phyloP scores from a whole-genome alignment of 371 early-diverging fungal species.

The Parasitella parasitica region DNA sequence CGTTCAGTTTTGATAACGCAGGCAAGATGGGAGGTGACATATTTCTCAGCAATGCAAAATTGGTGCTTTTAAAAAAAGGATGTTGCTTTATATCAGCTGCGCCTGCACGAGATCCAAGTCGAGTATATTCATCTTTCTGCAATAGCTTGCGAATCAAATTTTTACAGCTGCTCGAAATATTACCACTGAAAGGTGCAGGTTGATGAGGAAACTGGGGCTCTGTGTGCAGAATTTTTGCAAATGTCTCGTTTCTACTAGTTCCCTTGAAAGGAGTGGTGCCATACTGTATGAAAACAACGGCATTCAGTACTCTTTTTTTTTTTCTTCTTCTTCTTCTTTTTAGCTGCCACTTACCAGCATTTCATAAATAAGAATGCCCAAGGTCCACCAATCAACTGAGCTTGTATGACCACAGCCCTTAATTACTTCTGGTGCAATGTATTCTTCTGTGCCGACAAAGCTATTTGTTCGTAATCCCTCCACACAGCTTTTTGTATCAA shows the following conservation, averaged over 20 bases:
- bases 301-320: too few relatives aligned
- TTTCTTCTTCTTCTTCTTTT: too few relatives aligned
- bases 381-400: slow-evolving; percentile 98
- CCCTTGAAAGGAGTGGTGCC: slow-evolving; percentile 97
- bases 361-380: slow-evolving; percentile 96
- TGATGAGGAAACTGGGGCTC: slow-evolving; percentile 76
- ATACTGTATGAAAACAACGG: slow-evolving; percentile 52
- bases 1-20: slow-evolving; percentile 48
- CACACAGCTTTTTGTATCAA: slow-evolving; percentile 89
- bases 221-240: slow-evolving; percentile 76
- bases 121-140: slow-evolving; percentile 80
- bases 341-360: slow-evolving; percentile 71
- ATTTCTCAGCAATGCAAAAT: slow-evolving; percentile 92
- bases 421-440: slow-evolving; percentile 96
- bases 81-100: slow-evolving; percentile 95
- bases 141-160: slow-evolving; percentile 80
- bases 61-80: slow-evolving; percentile 87
- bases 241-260: slow-evolving; percentile 79
- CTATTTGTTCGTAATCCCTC: slow-evolving; percentile 88
- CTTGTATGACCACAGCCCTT: slow-evolving; percentile 91
- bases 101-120: slow-evolving; percentile 87
- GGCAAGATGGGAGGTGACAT: slow-evolving; percentile 91
- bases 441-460: slow-evolving; percentile 97
- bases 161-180: slow-evolving; percentile 60
- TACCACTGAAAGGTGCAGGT: slow-evolving; percentile 36